A percentile compares a stretch with the other conserved stretches of the same genome.
Evolutionary conservation across 768 basidiomycete species (phyloP).

Genomic region (Boletus sensibilis): DNA sequence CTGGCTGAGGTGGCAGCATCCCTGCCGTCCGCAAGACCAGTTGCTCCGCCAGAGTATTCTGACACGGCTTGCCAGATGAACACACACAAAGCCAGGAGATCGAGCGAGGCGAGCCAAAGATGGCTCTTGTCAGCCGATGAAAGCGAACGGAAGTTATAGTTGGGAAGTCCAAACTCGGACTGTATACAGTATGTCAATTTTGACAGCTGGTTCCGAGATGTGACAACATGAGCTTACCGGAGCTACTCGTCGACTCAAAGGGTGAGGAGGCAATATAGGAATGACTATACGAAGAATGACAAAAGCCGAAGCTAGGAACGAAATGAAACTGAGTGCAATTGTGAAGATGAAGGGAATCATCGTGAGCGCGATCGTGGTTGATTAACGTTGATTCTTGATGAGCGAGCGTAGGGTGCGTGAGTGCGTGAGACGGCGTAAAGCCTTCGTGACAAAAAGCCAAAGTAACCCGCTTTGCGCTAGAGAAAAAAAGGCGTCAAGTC

Average conservation of each 20-base stretch:
- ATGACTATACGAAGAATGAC: slow-evolving; percentile 74
- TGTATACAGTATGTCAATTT: slow-evolving; percentile 31
- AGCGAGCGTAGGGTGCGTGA: slow-evolving; percentile 28
- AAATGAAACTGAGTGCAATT: slow-evolving; percentile 65
- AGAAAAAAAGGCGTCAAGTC: slow-evolving; percentile 15
- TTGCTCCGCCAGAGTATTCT: slow-evolving; percentile 49
- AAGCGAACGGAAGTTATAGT: slow-evolving; percentile 53
- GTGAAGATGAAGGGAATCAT: slow-evolving; percentile 72
- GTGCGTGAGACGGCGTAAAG: slow-evolving; percentile 37
- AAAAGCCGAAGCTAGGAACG: slow-evolving; percentile 71
- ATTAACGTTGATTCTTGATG: slow-evolving; percentile 13
- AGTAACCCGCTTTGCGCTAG: slow-evolving; percentile 30
- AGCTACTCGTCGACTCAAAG: slow-evolving; percentile 69
- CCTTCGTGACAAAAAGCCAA: slow-evolving; percentile 37
- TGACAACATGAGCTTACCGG: slow-evolving; percentile 47
- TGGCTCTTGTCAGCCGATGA: slow-evolving; percentile 70
- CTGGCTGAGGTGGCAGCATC: slow-evolving; percentile 56
- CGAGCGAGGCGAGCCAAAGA: slow-evolving; percentile 69
- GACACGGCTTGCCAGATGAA: slow-evolving; percentile 66
- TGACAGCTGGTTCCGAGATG: not conserved
- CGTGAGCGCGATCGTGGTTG: slow-evolving; percentile 21
- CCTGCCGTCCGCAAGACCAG: slow-evolving; percentile 42
- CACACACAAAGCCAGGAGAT: slow-evolving; percentile 57
- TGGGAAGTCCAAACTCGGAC: slow-evolving; percentile 76
- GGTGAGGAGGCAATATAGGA: slow-evolving; percentile 71